Conservation (phyloP, 2,329 filamentous ascomycete genomes). For the Xylariaceae sp. region DNA sequence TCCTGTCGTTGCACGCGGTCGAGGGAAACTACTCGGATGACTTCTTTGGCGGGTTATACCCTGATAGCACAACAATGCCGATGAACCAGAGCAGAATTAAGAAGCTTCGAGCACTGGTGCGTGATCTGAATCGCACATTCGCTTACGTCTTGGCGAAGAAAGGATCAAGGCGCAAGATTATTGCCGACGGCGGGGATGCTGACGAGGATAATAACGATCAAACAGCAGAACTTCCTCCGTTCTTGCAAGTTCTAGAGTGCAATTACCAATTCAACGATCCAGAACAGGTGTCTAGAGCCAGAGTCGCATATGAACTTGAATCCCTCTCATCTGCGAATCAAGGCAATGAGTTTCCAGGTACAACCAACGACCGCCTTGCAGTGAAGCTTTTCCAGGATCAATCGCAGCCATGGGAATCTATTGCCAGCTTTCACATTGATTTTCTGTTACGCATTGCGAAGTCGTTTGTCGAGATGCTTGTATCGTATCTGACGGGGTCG, state of each 20-base stretch:
- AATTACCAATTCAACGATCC: constrained; percentile 32
- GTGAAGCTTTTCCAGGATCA: constrained; percentile 39
- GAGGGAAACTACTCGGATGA: constrained; percentile 37
- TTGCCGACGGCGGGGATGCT: neutral
- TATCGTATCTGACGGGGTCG: constrained; percentile 31
- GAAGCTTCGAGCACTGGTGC: constrained; percentile 32
- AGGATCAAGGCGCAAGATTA: constrained; percentile 24
- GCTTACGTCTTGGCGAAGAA: constrained; percentile 25
- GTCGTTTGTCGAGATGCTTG: constrained; percentile 35
- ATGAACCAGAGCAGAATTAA: constrained; percentile 20
- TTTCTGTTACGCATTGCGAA: constrained; percentile 28
- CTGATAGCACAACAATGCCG: neutral
- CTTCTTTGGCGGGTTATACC: constrained; percentile 35
- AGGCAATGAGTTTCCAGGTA: constrained; percentile 39
- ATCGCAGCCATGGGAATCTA: constrained; percentile 35
- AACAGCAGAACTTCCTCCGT: constrained; percentile 18
- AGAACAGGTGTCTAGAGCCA: constrained; percentile 13
- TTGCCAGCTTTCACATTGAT: constrained; percentile 35
- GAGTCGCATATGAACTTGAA: constrained; percentile 27
- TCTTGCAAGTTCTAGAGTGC: constrained; percentile 29
- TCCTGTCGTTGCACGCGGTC: constrained; percentile 35
- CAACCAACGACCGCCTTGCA: constrained; percentile 34
- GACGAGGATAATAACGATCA: neutral
- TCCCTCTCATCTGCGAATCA: constrained; percentile 34
- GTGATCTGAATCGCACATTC: constrained; percentile 31